phyloP scores from a whole-genome alignment of 345 rosid genomes.

The Toxicodendron radicans region DNA sequence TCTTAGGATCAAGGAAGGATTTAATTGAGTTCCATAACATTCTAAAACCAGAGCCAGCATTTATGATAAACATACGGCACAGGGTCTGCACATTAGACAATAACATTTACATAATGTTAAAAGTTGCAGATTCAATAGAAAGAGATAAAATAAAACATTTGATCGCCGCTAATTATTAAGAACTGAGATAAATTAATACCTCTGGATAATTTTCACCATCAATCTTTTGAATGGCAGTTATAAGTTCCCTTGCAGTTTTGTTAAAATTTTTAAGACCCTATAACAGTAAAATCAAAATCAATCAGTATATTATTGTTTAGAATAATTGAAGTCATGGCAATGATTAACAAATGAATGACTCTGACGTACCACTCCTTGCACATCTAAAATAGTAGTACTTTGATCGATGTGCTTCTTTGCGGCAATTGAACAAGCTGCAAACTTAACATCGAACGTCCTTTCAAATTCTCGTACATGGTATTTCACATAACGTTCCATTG shows the following conservation, averaged over 20 bases:
- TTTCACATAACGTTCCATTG: conserved; percentile 83
- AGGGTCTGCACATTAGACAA: conserved; percentile 54
- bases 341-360: not conserved
- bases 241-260: conserved; percentile 90
- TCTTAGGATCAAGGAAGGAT: conserved; percentile 96
- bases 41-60: conserved; percentile 98
- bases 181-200: conserved; percentile 39
- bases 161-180: not conserved
- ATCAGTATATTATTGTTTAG: not conserved
- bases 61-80: conserved; percentile 97
- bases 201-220: conserved; percentile 97
- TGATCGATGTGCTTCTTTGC: conserved; percentile 88
- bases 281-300: conserved; percentile 8
- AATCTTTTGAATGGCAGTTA: conserved; percentile 74
- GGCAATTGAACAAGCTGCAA: conserved; percentile 90
- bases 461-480: conserved; percentile 96
- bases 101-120: conserved; percentile 4
- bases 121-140: not conserved
- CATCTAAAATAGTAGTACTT: conserved; percentile 95
- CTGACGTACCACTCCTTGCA: conserved; percentile 92
- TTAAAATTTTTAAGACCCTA: conserved; percentile 92
- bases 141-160: not conserved
- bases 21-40: conserved; percentile 95
- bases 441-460: conserved; percentile 70
- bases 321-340: too few relatives aligned